Evolutionary conservation across 768 basidiomycete genomes (phyloP), one percentile per base, ranked within the genome.

Genomic region (Nidularia pulvinata): DNA sequence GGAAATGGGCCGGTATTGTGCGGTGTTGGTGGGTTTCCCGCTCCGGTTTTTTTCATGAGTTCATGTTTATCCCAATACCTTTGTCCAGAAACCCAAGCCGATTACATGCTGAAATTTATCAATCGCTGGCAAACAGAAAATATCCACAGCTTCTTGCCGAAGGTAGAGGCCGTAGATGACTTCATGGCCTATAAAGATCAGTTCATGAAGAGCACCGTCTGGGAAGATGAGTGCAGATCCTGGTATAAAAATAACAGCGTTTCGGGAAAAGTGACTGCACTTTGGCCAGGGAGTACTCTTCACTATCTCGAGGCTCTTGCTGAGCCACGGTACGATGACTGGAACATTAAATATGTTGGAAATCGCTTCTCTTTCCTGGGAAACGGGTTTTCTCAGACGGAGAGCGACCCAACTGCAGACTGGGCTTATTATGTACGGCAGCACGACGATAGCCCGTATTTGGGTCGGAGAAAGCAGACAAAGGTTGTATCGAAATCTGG

Each of bases 241-340:
- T 73, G 72, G 70, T 73, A 73, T 58, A 72, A 71, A 57, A 61
- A 58, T 19, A 60, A 60, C 49, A 60, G 58, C 19, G 55, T 49
- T 5, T 50, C 61, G 1, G 70, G 67, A 1, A 69, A 67, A 39
- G 62, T 71, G 7, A 68, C 61, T 6, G 71, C 66, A 1, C 49
- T 70, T 25, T 73, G 71, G 72, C 63, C 67, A 2, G 72, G 70
- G 30, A 73, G 72, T 53, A 67, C 69, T 16, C 48, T 71, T 49
- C 72, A 73, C 51, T 73, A 71, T 42, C 57, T 71, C 39, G 70
- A 73, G 50, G 62, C 66, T 6, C 59, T 71, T 13, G 58, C 55
- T 6, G 64, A 71, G 3, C 65, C 67, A 11, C 63, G 70, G 6
- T 73, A 66, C 49, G 71, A 72, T 7, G 68, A 72, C 46, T 73